Evolutionary conservation across 2,329 filamentous ascomycete species (phyloP).

Genomic region (Sarocladium kiliense): DNA sequence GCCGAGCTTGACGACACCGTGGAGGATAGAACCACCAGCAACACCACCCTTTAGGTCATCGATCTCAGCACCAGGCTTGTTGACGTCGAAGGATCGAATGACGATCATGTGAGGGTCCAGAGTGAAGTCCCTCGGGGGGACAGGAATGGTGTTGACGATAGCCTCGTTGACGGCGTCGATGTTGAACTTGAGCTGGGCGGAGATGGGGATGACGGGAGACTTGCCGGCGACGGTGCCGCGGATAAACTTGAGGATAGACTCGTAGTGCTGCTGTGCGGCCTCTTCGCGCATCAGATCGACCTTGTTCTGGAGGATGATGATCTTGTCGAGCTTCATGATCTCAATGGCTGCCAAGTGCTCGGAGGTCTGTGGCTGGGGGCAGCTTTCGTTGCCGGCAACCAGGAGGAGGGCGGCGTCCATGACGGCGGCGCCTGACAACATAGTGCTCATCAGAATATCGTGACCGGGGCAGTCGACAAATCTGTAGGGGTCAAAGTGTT

Average conservation of each 20-base stretch:
- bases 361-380: conserved; percentile 96
- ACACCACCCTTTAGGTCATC: conserved; percentile 98
- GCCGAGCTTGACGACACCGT: conserved; percentile 92
- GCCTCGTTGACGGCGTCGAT: conserved; percentile 97
- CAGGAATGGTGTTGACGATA: conserved; percentile 90
- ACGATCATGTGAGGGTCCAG: conserved; percentile 97
- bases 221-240: conserved; percentile 94
- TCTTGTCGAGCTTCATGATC: conserved; percentile 99
- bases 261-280: conserved; percentile 86
- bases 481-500: conserved; percentile 34
- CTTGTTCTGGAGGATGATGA: conserved; percentile 99
- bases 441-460: conserved; percentile 99
- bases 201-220: conserved; percentile 91
- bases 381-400: conserved; percentile 97
- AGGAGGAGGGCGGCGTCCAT: conserved; percentile 97
- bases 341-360: conserved; percentile 98
- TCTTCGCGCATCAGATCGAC: conserved; percentile 98
- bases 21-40: conserved; percentile 92
- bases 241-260: conserved; percentile 98
- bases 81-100: conserved; percentile 98
- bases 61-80: conserved; percentile 98
- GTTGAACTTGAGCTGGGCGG: conserved; percentile 98
- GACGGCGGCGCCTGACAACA: conserved; percentile 98
- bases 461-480: conserved; percentile 99
- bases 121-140: conserved; percentile 85